These are phyloP conservation scores for Phalaenopsis equestris DNA, from an alignment of 106 monocot species.

Conservation along the genomic window DNA sequence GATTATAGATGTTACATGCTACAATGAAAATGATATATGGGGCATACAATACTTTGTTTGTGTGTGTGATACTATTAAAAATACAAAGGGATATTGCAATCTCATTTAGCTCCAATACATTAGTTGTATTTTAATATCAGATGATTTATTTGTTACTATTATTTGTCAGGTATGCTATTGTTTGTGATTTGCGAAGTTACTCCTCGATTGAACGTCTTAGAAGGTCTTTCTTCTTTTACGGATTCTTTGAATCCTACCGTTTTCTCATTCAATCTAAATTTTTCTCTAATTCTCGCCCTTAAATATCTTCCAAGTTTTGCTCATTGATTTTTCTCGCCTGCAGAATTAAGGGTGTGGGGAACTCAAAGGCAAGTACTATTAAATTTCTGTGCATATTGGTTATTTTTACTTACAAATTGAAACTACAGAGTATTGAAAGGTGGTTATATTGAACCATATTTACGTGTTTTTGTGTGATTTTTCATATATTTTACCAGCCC, in stretches of 20 bases:
- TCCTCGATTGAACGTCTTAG: constrained; percentile 81
- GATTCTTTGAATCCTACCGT: background rate
- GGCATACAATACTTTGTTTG: background rate
- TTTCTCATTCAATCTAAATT: background rate
- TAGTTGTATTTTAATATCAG: background rate
- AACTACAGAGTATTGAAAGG: background rate
- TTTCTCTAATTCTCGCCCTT: background rate
- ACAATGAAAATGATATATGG: too few relatives aligned
- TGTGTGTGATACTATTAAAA: background rate
- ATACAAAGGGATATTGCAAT: background rate
- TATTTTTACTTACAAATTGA: background rate
- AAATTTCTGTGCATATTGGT: background rate
- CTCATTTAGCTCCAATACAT: background rate
- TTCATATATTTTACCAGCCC: constrained; percentile 46
- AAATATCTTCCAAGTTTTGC: background rate
- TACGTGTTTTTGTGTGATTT: background rate
- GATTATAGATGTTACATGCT: too few relatives aligned
- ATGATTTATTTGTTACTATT: background rate
- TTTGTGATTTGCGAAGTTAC: constrained; percentile 81
- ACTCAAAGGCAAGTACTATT: constrained; percentile 61
- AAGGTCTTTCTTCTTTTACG: constrained; percentile 31
- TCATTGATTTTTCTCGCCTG: constrained; percentile 8
- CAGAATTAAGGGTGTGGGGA: constrained; percentile 89
- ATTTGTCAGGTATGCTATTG: constrained; percentile 67
- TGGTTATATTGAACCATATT: background rate